phyloP scores from a whole-genome alignment of 2,329 filamentous ascomycete species.

The Aspergillus neotritici region DNA sequence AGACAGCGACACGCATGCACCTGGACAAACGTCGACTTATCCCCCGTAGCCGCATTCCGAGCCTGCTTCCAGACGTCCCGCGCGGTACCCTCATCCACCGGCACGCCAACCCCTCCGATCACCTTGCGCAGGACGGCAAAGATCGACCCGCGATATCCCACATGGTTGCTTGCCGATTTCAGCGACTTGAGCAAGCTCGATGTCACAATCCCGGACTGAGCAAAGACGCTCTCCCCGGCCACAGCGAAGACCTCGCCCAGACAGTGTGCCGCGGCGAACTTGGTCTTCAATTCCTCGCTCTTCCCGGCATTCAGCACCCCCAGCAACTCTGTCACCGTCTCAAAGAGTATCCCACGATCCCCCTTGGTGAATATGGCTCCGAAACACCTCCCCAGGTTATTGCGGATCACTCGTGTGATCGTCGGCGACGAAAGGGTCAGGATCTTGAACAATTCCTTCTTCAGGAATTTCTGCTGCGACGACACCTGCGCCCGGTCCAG shows the following conservation, averaged over 20 bases:
- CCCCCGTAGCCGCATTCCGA: conserved; percentile 66
- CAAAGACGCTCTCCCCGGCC: conserved; percentile 90
- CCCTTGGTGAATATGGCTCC: conserved; percentile 76
- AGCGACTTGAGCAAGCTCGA: conserved; percentile 69
- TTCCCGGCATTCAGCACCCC: conserved; percentile 68
- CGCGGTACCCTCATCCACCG: conserved; percentile 77
- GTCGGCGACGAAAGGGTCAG: conserved; percentile 74
- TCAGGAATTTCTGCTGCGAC: conserved; percentile 82
- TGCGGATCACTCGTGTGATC: conserved; percentile 81
- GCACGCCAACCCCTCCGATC: conserved; percentile 64
- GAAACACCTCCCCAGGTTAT: conserved; percentile 80
- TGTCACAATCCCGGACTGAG: conserved; percentile 69
- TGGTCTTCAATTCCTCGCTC: conserved; percentile 69
- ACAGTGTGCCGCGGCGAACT: conserved; percentile 82
- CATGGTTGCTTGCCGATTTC: conserved; percentile 72
- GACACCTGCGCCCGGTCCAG: conserved; percentile 76
- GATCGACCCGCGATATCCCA: conserved; percentile 72
- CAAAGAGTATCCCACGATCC: conserved; percentile 85
- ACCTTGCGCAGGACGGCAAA: conserved; percentile 73
- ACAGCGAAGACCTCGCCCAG: conserved; percentile 82
- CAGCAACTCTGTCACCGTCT: conserved; percentile 86
- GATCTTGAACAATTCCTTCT: conserved; percentile 91
- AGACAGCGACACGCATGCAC: conserved; percentile 73
- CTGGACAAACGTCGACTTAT: conserved; percentile 79
- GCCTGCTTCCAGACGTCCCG: conserved; percentile 91